Evolutionary conservation across 495 filamentous ascomycete genomes (phyloP).

Genomic region (Aspergillus heteromorphus): DNA sequence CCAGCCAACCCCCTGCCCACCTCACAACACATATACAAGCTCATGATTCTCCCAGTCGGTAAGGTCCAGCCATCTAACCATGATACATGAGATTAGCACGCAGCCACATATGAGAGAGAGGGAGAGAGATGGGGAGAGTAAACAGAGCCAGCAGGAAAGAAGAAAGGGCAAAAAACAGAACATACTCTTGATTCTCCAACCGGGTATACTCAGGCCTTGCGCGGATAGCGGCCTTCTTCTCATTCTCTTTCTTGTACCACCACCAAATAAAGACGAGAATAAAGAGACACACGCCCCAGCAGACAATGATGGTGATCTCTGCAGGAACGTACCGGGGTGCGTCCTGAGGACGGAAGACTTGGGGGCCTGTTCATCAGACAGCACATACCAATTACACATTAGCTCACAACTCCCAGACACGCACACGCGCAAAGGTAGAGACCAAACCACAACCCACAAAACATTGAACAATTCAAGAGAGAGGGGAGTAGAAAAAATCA

Average conservation of each 20-base stretch:
- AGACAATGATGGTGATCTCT: slow-evolving; percentile 64
- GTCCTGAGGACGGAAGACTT: slow-evolving; percentile 55
- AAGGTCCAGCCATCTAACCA: neutral
- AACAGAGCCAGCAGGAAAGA: too few relatives aligned
- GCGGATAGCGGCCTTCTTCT: slow-evolving; percentile 50
- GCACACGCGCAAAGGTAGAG: slow-evolving; percentile 11
- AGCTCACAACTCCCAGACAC: neutral
- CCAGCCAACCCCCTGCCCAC: too few relatives aligned
- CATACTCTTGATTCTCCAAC: slow-evolving; percentile 62
- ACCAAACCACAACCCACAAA: too few relatives aligned
- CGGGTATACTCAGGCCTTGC: slow-evolving; percentile 54
- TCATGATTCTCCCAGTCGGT: slow-evolving; percentile 37
- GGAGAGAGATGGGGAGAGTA: too few relatives aligned
- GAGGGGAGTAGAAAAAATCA: too few relatives aligned
- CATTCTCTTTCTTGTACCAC: slow-evolving; percentile 58
- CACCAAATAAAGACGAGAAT: slow-evolving; percentile 57
- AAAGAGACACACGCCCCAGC: slow-evolving; percentile 50
- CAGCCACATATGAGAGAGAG: neutral
- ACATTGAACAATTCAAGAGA: too few relatives aligned
- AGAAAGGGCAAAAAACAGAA: slow-evolving; percentile 9
- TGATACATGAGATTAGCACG: slow-evolving; percentile 41
- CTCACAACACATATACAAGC: slow-evolving; percentile 4
- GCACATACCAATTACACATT: neutral
- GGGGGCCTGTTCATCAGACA: slow-evolving; percentile 36
- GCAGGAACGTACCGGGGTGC: slow-evolving; percentile 61